A percentile compares a stretch with the other conserved stretches of the same genome.
Evolutionary conservation across 2,329 filamentous ascomycete species (phyloP).

Genomic region (Botryosphaeria dothidea): DNA sequence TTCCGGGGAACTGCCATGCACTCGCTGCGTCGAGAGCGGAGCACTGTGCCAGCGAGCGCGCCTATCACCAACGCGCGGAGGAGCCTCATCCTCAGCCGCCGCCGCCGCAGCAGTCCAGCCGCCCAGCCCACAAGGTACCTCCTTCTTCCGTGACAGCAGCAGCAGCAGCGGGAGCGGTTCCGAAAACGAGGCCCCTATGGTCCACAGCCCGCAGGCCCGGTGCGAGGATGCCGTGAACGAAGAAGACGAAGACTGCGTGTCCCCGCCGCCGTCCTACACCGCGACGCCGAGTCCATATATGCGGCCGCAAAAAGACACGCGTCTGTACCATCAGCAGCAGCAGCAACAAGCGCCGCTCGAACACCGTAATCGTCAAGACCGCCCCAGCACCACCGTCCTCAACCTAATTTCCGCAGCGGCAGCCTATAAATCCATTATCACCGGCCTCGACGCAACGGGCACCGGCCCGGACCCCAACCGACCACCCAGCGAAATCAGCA

Average conservation of each 20-base stretch:
- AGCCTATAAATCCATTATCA: not conserved
- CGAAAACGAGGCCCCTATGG: not conserved
- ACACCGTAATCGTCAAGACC: not conserved
- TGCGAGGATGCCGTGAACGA: not conserved
- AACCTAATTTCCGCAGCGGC: not conserved
- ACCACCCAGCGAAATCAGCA: not conserved
- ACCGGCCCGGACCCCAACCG: not conserved
- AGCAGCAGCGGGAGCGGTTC: not conserved
- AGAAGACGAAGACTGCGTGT: not conserved
- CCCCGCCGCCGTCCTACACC: not conserved
- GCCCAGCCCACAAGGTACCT: not conserved
- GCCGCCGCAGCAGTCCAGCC: not conserved
- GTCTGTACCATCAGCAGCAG: not conserved
- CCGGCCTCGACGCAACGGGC: not conserved
- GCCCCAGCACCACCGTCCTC: not conserved
- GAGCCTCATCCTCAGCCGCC: not conserved
- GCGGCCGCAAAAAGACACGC: not conserved
- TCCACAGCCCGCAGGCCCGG: not conserved
- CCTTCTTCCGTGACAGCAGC: not conserved
- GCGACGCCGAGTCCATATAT: not conserved
- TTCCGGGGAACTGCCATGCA: not conserved
- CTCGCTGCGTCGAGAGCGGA: not conserved
- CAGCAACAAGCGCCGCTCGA: not conserved
- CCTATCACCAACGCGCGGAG: not conserved
- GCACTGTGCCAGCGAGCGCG: not conserved